These are phyloP conservation scores for Flaveria floridana DNA, from an alignment of 140 eudicot genomes.

Conservation along the genomic window DNA sequence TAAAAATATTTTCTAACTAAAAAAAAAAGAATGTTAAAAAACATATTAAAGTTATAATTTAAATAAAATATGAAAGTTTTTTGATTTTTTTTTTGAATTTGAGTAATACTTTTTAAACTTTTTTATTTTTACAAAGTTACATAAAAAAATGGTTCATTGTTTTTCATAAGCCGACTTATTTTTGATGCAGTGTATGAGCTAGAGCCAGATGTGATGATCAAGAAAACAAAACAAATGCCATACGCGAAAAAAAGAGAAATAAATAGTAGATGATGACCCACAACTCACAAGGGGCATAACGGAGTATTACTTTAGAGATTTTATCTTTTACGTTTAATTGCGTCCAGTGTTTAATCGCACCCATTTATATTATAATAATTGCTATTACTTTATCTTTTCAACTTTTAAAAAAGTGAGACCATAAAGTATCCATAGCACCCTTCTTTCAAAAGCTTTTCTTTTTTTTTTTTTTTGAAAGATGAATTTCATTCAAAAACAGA, in stretches of 20 bases:
- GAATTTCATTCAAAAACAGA: too few relatives aligned
- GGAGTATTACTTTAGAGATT: constrained; percentile 5
- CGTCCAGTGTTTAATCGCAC: background rate
- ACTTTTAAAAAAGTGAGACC: background rate
- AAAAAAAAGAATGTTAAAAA: too few relatives aligned
- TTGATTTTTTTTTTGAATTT: too few relatives aligned
- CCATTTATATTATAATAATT: background rate
- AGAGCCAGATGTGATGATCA: background rate
- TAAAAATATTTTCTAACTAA: too few relatives aligned
- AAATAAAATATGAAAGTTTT: too few relatives aligned
- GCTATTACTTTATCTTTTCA: background rate
- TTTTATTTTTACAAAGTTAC: too few relatives aligned
- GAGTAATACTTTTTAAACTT: too few relatives aligned
- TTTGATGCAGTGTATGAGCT: constrained; percentile 32
- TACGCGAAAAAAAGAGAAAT: background rate
- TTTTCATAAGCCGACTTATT: background rate
- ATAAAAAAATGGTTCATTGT: background rate
- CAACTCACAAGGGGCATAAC: background rate
- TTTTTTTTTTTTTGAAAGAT: too few relatives aligned
- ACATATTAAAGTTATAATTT: too few relatives aligned
- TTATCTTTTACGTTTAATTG: background rate
- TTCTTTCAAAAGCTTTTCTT: background rate
- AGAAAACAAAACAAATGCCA: background rate
- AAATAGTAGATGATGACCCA: constrained; percentile 21
- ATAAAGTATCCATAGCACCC: background rate